phyloP scores from a whole-genome alignment of 441 rosid species.

The Adansonia gregorii region DNA sequence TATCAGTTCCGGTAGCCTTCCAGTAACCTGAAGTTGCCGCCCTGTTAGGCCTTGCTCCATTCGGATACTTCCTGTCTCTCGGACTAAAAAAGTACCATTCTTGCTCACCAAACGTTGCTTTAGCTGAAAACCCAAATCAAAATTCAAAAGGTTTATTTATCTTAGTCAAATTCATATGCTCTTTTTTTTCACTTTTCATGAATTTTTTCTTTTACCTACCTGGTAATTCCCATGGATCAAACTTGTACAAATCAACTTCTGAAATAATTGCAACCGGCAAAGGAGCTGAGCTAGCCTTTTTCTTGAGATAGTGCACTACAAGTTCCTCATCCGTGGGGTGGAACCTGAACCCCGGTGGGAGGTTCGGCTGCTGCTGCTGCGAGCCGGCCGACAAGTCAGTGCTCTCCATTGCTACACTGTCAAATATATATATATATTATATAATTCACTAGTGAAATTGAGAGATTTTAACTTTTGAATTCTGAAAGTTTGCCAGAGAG shows the following conservation, averaged over 20 bases:
- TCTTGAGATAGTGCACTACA: constrained; percentile 83
- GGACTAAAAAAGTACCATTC: constrained; percentile 69
- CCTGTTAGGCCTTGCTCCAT: constrained; percentile 63
- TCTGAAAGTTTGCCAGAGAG: constrained; percentile 7
- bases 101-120: constrained; percentile 63
- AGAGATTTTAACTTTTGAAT: constrained; percentile 22
- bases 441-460: background rate
- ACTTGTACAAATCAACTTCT: constrained; percentile 80
- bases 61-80: constrained; percentile 58
- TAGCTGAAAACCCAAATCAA: constrained; percentile 34
- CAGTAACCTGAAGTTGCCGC: constrained; percentile 64
- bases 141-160: background rate
- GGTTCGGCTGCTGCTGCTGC: constrained; percentile 71
- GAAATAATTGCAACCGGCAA: constrained; percentile 80
- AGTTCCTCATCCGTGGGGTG: constrained; percentile 87
- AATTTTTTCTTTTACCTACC: constrained; percentile 52
- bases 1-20: constrained; percentile 65
- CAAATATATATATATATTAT: background rate
- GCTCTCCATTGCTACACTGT: constrained; percentile 55
- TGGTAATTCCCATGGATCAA: constrained; percentile 90
- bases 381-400: constrained; percentile 65
- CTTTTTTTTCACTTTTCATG: background rate
- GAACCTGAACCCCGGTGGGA: constrained; percentile 85
- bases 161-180: background rate
- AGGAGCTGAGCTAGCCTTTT: constrained; percentile 70